Base-by-base conservation (phyloP, 2,329 filamentous ascomycete genomes). In the Trichoderma harzianum region DNA sequence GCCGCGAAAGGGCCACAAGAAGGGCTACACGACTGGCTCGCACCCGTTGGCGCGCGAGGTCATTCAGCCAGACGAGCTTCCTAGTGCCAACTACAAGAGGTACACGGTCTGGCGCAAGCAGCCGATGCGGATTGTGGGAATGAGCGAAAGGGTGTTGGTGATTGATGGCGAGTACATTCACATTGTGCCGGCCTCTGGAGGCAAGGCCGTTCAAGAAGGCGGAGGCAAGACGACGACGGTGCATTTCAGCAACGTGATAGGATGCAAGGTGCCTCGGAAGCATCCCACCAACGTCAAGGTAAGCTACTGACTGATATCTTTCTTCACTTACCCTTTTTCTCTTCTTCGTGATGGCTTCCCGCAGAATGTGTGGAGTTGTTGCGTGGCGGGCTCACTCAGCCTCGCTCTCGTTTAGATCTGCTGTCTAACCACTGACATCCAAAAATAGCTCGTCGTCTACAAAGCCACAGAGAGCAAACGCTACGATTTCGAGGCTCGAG, bases 101-200 rank as follows among this genome's bases (percentile, higher is more conserved):
- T 96, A 94, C 81, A 90, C 89, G 14, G 93, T 97, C 18, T 92
- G 92, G 84, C 90, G 93, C 74, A 93, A 94, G 81, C 92, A 95
- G 80, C 91, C 92, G 10, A 93, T 96, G 87, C 90, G 92, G 28
- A 92, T 96, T 76, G 90, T 93, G 55, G 90, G 89, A 5, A 88
- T 92, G 77, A 92, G 93, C 73, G 92, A 94, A 76, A 89, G 92
- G 72, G 88, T 93, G 11, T 84, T 96, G 55, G 90, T 92, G 61
- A 93, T 97, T 75, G 93, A 95, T 76, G 92, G 92, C 72, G 93
- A 97, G 79, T 96, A 95, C 79, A 89, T 97, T 73, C 93, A 95
- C 80, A 94, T 97, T 76, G 91, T 94, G 87, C 92, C 93, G 30
- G 86, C 88, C 2, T 88, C 88, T 2, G 87, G 87, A 11, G 90